These are phyloP conservation scores for Leccinum olivaceopallidum DNA, from an alignment of 768 basidiomycete species.

Conservation along the genomic window DNA sequence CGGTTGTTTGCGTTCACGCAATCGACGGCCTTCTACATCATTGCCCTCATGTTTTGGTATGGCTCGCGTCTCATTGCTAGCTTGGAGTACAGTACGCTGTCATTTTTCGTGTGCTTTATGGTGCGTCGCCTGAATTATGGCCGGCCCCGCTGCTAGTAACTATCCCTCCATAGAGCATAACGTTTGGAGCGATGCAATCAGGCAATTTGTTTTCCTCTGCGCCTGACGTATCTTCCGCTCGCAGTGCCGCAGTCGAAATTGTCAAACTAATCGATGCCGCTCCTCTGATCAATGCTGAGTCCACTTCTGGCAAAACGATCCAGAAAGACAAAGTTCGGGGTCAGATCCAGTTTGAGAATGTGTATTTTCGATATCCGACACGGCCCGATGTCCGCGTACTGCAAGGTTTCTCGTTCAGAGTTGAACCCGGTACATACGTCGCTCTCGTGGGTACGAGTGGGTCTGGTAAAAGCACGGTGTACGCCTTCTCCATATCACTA, in stretches of 20 bases:
- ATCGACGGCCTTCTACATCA: constrained; percentile 73
- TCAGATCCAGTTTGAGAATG: constrained; percentile 72
- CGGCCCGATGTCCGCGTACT: constrained; percentile 82
- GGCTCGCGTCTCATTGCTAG: constrained; percentile 62
- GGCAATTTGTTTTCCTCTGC: constrained; percentile 84
- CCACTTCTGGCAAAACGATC: constrained; percentile 56
- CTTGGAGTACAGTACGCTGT: constrained; percentile 50
- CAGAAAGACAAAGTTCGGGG: constrained; percentile 50
- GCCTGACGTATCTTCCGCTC: constrained; percentile 86
- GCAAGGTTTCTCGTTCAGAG: constrained; percentile 67
- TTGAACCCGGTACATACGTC: constrained; percentile 80
- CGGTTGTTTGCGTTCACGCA: constrained; percentile 74
- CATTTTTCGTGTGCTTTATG: constrained; percentile 86
- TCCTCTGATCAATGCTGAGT: constrained; percentile 82
- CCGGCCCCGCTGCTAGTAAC: not conserved
- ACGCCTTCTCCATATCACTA: constrained; percentile 28
- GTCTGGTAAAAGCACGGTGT: constrained; percentile 81
- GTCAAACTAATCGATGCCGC: constrained; percentile 71
- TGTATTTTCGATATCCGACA: constrained; percentile 93
- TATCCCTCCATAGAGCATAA: constrained; percentile 49
- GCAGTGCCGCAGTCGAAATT: constrained; percentile 72
- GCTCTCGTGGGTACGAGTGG: constrained; percentile 83
- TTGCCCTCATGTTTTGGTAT: constrained; percentile 83
- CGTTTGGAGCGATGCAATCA: constrained; percentile 86
- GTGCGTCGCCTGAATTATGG: constrained; percentile 39